phyloP scores from a whole-genome alignment of 176 grass and related monocot genomes.

The Themeda triandra region DNA sequence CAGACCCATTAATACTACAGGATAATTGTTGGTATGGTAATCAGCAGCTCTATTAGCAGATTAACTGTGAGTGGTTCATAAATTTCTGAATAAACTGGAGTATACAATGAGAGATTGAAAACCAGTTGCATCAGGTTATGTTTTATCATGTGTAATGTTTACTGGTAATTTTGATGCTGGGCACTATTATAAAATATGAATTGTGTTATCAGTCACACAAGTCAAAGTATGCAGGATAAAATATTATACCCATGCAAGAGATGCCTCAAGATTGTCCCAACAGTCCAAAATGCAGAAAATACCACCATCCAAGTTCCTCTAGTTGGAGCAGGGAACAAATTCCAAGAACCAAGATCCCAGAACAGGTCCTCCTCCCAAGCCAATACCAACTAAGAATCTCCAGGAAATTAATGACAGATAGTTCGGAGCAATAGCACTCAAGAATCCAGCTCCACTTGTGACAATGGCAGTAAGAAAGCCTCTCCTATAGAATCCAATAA shows the following conservation, averaged over 20 bases:
- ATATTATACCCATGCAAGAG: conserved; percentile 85
- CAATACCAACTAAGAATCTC: conserved; percentile 90
- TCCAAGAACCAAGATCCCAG: conserved; percentile 97
- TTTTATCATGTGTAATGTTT: conserved; percentile 5
- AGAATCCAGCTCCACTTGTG: conserved; percentile 72
- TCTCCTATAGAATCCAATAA: conserved; percentile 52
- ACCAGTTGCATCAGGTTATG: not conserved
- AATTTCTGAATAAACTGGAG: not conserved
- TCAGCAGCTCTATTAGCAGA: not conserved
- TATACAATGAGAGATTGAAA: not conserved
- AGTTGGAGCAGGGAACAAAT: conserved; percentile 87
- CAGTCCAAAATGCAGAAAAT: conserved; percentile 92
- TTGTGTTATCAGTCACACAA: not conserved
- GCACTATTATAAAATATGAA: not conserved
- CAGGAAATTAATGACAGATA: conserved; percentile 62
- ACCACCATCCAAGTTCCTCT: conserved; percentile 96
- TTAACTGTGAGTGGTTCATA: not conserved
- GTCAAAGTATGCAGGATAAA: not conserved
- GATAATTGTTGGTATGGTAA: not conserved
- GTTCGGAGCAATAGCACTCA: conserved; percentile 85
- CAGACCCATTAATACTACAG: not conserved
- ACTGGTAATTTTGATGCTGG: not conserved
- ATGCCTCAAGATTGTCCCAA: conserved; percentile 94
- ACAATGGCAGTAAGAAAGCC: conserved; percentile 95
- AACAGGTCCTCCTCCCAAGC: conserved; percentile 90